Conservation (phyloP, 1,139 yeast species). For the Sugiyamaella sp. region DNA sequence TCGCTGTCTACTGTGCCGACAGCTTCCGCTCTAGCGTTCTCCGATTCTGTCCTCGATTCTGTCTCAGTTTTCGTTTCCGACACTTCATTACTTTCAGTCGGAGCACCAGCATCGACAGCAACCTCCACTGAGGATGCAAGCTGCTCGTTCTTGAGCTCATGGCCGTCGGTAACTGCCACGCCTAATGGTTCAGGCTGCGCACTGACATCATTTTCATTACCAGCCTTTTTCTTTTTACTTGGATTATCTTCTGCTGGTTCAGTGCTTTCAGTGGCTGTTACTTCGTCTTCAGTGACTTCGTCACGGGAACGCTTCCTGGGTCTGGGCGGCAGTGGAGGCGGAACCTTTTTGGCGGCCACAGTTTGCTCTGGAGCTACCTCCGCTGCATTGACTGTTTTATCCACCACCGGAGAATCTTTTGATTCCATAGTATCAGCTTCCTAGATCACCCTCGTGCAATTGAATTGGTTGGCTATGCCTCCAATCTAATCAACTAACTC, state of each 20-base stretch:
- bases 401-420: neutral
- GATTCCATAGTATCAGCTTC: too few species aligned
- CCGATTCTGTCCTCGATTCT: neutral
- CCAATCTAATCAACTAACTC: too few species aligned
- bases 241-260: slow-evolving; percentile 3
- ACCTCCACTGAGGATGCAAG: too few species aligned
- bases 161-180: slow-evolving; percentile 13
- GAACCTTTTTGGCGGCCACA: neutral
- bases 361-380: neutral
- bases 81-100: slow-evolving; percentile 1
- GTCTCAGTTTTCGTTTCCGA: too few species aligned
- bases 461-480: too few species aligned
- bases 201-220: too few species aligned
- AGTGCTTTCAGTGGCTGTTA: neutral
- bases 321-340: slow-evolving; percentile 13
- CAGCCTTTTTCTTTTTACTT: slow-evolving; percentile 6
- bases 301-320: slow-evolving; percentile 17
- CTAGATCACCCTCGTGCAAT: too few species aligned
- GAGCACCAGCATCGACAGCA: too few species aligned
- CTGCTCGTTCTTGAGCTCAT: slow-evolving; percentile 16
- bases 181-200: neutral
- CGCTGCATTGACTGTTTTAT: neutral
- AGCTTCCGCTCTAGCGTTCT: slow-evolving; percentile 10
- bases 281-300: slow-evolving; percentile 7
- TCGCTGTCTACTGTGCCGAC: slow-evolving; percentile 11